phyloP scores from a whole-genome alignment of 371 early-diverging fungal species.

The Hamiltosporidium tvaerminnensis region DNA sequence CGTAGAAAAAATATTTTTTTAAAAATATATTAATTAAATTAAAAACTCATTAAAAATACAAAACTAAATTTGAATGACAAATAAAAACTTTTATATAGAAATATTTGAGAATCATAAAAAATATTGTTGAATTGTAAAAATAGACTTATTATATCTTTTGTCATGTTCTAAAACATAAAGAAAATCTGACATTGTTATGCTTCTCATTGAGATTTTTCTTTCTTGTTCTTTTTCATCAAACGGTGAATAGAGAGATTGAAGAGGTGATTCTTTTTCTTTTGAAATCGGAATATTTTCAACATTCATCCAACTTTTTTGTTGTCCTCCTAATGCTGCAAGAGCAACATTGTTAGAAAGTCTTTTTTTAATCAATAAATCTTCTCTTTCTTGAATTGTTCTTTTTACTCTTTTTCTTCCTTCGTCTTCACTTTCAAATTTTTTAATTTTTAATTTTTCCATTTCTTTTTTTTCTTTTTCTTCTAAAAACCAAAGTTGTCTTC shows the following conservation, averaged over 20 bases:
- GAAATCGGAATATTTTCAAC: conserved; percentile 6
- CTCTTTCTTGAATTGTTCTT: conserved; percentile 52
- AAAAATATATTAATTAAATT: no score
- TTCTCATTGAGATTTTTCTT: conserved; percentile 33
- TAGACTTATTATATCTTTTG: conserved; percentile 52
- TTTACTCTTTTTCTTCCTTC: conserved; percentile 33
- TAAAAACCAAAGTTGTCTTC: conserved; percentile 53
- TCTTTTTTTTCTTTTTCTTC: conserved; percentile 51
- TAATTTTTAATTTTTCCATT: conserved; percentile 43
- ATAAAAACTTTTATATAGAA: no score
- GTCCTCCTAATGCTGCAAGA: conserved; percentile 52
- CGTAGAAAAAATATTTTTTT: no score
- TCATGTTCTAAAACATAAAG: conserved; percentile 50
- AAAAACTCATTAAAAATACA: no score
- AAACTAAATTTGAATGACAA: no score
- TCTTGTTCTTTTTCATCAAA: conserved; percentile 47
- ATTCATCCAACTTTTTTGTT: conserved; percentile 52
- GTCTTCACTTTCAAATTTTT: conserved; percentile 44
- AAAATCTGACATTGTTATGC: conserved; percentile 51
- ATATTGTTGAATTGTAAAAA: conserved; percentile 51
- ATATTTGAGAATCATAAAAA: conserved; percentile 17
- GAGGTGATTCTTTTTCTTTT: conserved; percentile 32
- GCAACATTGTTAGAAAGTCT: conserved; percentile 51
- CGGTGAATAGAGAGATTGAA: conserved; percentile 45
- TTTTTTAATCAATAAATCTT: conserved; percentile 54